A percentile compares a stretch with the other conserved stretches of the same genome.
Evolutionary conservation across 805 yeast genomes (phyloP).

Genomic region (Cyberlindnera xishuangbannaensis): DNA sequence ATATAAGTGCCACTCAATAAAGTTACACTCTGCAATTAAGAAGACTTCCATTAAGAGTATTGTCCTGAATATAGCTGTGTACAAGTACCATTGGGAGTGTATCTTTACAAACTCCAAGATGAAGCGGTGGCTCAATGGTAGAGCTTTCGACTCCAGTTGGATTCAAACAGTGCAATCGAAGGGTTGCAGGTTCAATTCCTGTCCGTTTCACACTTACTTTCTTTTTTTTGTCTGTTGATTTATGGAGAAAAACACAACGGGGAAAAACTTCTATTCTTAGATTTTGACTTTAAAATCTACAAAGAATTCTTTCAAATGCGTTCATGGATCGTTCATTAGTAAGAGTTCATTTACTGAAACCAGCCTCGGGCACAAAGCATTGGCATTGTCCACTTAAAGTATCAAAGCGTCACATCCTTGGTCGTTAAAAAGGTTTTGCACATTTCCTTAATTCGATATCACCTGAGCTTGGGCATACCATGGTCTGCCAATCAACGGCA

Average conservation of each 20-base stretch:
- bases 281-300: conserved; percentile 2
- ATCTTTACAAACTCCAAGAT: too few relatives aligned
- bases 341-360: too few relatives aligned
- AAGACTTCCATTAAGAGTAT: too few relatives aligned
- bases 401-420: background rate
- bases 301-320: background rate
- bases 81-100: too few relatives aligned
- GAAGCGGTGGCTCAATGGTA: conserved; percentile 78
- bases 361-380: too few relatives aligned
- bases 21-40: too few relatives aligned
- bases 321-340: too few relatives aligned
- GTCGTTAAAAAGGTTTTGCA: conserved; percentile 80
- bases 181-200: conserved; percentile 87
- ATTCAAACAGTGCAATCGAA: conserved; percentile 54
- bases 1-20: too few relatives aligned
- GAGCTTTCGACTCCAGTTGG: conserved; percentile 73
- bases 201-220: conserved; percentile 59
- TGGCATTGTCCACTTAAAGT: too few relatives aligned
- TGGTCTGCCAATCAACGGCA: conserved; percentile 93
- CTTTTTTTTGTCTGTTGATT: conserved; percentile 18
- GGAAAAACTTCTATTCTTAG: background rate
- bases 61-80: too few relatives aligned
- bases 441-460: conserved; percentile 76
- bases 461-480: conserved; percentile 77
- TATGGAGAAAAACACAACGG: too few relatives aligned